Evolutionary conservation across 306 rosid species (phyloP), one percentile per base, ranked within the genome.

Genomic region (Canavalia ensiformis): DNA sequence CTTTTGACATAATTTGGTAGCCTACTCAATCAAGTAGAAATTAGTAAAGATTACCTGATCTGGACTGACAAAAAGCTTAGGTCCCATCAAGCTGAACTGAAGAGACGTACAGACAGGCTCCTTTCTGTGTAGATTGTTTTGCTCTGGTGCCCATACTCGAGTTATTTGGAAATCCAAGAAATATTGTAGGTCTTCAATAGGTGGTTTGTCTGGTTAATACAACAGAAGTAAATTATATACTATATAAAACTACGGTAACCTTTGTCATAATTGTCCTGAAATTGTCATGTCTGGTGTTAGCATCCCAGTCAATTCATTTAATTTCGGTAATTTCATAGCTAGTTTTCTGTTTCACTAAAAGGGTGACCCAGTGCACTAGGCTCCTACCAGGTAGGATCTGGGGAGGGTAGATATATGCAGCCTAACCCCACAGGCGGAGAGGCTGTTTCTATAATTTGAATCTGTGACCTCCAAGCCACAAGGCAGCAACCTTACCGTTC

Each of bases 41-140:
- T 41, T 56, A 74, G 63, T 31, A 70, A 68, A 73, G 60, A 39
- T 51, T 86, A 94, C 98, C 98, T 95, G 98, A 84, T 92, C 98
- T 28, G 95, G 97, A 87, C 98, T 95, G 81, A 95, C 79, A 68
- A 88, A 91, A 73, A 95, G 98, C 86, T 92, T 95, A 25, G 98
- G 97, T 67, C 98, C 97, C 98, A 95, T 95, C 91, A 95, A 90
- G 84, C 98, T 92, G 87, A 95, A 95, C 88, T 95, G 98, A 70
- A 92, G 98, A 49, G 92, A 84, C 34, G 76, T 74, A 80, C 98
- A 95, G 12, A 95, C 97, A 45, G 97, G 98, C 83, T 92, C 97
- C 86, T 95, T 95, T 82, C 97, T 87, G 78, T 95, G 98, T 74
- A 90, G 86, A 76, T 88, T 92, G 81, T 87, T 92, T 72, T 88